These are phyloP conservation scores for Pontederia crassipes DNA, from an alignment of 176 grass and related monocot species.

Conservation along the genomic window DNA sequence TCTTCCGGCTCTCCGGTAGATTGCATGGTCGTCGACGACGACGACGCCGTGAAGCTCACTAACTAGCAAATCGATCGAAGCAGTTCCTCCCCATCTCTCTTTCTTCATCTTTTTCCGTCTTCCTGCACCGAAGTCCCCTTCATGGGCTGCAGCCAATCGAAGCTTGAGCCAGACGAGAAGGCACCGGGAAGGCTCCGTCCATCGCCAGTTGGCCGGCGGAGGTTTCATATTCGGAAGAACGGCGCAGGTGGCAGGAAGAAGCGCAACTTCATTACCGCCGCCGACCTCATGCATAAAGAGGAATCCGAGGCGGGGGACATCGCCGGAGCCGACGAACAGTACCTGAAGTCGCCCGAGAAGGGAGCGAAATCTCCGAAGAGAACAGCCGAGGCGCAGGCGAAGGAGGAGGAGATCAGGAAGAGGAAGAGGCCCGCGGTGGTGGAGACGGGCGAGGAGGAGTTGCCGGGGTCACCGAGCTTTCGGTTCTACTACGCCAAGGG, in stretches of 20 bases:
- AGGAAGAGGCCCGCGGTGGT: too few relatives aligned
- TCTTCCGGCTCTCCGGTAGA: neutral
- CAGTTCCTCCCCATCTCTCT: neutral
- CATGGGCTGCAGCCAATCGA: slow-evolving; percentile 4
- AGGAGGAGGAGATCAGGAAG: neutral
- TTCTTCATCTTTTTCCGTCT: neutral
- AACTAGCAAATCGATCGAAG: too few relatives aligned
- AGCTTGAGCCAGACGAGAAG: slow-evolving; percentile 1
- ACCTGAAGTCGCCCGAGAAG: neutral
- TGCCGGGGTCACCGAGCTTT: slow-evolving; percentile 3
- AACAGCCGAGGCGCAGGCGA: slow-evolving; percentile 9
- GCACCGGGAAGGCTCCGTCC: neutral
- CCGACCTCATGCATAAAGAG: neutral
- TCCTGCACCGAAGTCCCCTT: neutral
- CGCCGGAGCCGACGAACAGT: neutral
- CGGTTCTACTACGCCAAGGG: neutral
- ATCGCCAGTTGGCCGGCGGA: neutral
- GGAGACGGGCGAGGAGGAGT: neutral
- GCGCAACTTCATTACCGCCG: neutral
- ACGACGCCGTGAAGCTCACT: too few relatives aligned
- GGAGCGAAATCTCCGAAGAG: slow-evolving; percentile 3
- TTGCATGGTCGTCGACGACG: too few relatives aligned
- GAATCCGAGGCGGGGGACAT: slow-evolving; percentile 3
- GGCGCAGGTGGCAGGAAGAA: neutral
- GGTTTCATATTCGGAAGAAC: neutral